Evolutionary conservation across 148 eudicot species (phyloP), one percentile per base, ranked within the genome.

Genomic region (Suaeda aralocaspica): DNA sequence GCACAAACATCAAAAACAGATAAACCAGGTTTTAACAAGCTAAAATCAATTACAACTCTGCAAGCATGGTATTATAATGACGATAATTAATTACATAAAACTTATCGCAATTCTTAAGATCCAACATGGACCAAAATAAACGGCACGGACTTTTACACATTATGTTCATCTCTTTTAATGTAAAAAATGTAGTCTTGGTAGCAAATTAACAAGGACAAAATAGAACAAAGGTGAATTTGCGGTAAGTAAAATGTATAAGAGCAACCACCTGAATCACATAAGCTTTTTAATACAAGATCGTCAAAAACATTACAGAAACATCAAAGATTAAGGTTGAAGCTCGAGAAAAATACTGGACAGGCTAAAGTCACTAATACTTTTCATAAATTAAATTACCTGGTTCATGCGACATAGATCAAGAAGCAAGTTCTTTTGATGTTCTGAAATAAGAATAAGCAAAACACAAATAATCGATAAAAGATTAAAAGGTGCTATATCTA

Each of bases 351-450:
- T n/a, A n/a, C n/a, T n/a, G n/a, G n/a, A n/a, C n/a, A n/a, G n/a
- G n/a, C n/a, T n/a, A n/a, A n/a, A n/a, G n/a, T n/a, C n/a, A n/a
- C n/a, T n/a, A n/a, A n/a, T 1, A n/a, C 4, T 3, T 36, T 58
- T 64, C 59, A 69, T 11, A 24, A 69, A 34, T 28, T 39, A 14
- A 34, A 64, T 45, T 87, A 91, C 97, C 97, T 91, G 97, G 77
- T 76, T 79, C 85, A 89, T 85, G 63, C 97, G 87, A 95, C 97
- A 91, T 41, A 58, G 75, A 87, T 91, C 97, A 74, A 92, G 84
- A 30, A 91, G 85, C 80, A 91, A 72, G 81, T 91, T 91, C 77
- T 91, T 91, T 72, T 91, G 95, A 78, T 91, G 83, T 75, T 91
- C 96, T 91, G 83, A 73, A 59, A 28, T 30, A 41, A 57, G 31